phyloP scores from a whole-genome alignment of 2,329 filamentous ascomycete genomes.

The Scedosporium boydii region DNA sequence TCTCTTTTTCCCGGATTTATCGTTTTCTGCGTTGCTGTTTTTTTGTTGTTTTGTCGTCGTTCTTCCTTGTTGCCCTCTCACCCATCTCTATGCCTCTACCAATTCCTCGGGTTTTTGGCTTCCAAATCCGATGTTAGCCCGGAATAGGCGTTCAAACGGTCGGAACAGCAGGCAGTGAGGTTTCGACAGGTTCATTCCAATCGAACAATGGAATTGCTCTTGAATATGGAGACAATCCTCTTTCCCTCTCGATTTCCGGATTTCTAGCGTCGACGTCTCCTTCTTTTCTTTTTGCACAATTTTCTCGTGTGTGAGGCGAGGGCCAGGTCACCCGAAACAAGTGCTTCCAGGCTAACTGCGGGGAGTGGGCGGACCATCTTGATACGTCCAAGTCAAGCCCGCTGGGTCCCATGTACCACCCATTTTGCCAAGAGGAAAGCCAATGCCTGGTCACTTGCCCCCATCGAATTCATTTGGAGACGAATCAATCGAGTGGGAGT shows the following conservation, averaged over 20 bases:
- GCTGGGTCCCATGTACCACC: not conserved
- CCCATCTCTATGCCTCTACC: not conserved
- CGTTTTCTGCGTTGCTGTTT: constrained; percentile 4
- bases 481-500: not conserved
- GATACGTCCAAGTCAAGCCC: not conserved
- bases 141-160: not conserved
- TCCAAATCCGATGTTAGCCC: not conserved
- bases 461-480: not conserved
- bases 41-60: constrained; percentile 1
- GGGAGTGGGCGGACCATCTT: not conserved
- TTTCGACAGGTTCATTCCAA: not conserved
- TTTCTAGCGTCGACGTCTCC: not conserved
- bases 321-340: not conserved
- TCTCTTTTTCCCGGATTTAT: constrained; percentile 6
- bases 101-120: not conserved
- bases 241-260: not conserved
- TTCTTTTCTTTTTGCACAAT: not conserved
- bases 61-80: not conserved
- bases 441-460: not conserved
- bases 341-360: not conserved
- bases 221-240: not conserved
- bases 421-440: not conserved
- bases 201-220: not conserved
- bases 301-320: not conserved
- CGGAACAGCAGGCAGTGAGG: not conserved